phyloP scores from a whole-genome alignment of 2,329 filamentous ascomycete species.

The Coniochaeta hoffmannii region DNA sequence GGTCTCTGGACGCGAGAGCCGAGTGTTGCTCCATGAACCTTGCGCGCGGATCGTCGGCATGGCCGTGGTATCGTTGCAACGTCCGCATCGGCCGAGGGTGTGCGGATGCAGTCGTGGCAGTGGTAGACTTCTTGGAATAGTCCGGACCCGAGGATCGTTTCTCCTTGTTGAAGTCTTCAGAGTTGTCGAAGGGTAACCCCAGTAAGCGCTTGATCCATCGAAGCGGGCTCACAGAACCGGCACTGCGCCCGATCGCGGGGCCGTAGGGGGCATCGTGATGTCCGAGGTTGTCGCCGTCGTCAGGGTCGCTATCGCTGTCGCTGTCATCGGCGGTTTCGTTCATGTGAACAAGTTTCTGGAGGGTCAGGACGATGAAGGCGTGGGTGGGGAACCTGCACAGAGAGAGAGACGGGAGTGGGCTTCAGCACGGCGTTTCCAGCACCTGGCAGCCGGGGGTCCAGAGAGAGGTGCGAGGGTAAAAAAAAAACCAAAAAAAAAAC shows the following conservation, averaged over 20 bases:
- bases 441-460: neutral
- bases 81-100: constrained; percentile 38
- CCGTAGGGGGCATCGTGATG: constrained; percentile 19
- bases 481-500: neutral
- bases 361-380: constrained; percentile 69
- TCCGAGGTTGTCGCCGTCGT: constrained; percentile 20
- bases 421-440: no score
- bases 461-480: neutral
- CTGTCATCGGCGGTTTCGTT: constrained; percentile 32
- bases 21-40: constrained; percentile 85
- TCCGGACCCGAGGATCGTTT: neutral
- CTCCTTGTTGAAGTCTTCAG: neutral
- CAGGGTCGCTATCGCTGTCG: constrained; percentile 18
- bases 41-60: constrained; percentile 74
- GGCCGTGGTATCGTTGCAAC: constrained; percentile 76
- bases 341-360: constrained; percentile 75
- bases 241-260: neutral
- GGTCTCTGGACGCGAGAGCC: constrained; percentile 58
- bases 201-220: neutral
- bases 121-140: neutral
- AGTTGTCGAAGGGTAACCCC: neutral
- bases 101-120: neutral
- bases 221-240: neutral
- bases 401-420: no score
- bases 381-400: constrained; percentile 50